Base-by-base conservation (phyloP, 2,329 filamentous ascomycete genomes). In the Hypoxylon sp. region DNA sequence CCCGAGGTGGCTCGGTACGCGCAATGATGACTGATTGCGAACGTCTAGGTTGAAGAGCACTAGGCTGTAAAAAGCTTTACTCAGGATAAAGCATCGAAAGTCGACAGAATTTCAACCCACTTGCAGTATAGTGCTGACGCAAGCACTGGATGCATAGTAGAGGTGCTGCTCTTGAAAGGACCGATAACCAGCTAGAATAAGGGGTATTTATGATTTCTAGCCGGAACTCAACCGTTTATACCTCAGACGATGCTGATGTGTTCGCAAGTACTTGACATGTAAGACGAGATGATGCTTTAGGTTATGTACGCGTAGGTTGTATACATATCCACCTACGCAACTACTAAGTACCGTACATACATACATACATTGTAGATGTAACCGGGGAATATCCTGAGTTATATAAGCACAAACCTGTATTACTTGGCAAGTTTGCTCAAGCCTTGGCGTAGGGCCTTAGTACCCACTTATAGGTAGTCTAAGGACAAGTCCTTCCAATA, bases 361-460 rank as follows among this genome's bases (percentile, higher is more conserved):
- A n/a, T n/a, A n/a, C n/a, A n/a, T n/a, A n/a, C 2, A 32, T 32
- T 11, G 9, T 13, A 36, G 11, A 53, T 53, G 13, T 38, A 9
- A 17, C 7, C 50, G 3, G 5, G 3, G 3, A 6, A 28, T 52
- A 41, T 38, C 19, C 50, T 38, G 23, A 52, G 32, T 25, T 52
- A 38, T 17, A 38, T 28, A 32, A 36, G 30, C 21, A 36, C 28
- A 23, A 23, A 43, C 43, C 21, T 28, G 11, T 23, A 48, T 7
- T 43, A 36, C 34, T 58, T 19, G 32, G 14, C 34, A 57, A 46
- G 58, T 61, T 61, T 66, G 58, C 50, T 52, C 36, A 19, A 36
- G 50, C n/a, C 62, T 65, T 61, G 52, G 58, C 58, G 58, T 43
- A 5, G 28, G 5, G 28, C 5, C 28, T 45, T 61, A 43, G 28